phyloP scores from a whole-genome alignment of 2,329 filamentous ascomycete species.

The Fusarium xylarioides region DNA sequence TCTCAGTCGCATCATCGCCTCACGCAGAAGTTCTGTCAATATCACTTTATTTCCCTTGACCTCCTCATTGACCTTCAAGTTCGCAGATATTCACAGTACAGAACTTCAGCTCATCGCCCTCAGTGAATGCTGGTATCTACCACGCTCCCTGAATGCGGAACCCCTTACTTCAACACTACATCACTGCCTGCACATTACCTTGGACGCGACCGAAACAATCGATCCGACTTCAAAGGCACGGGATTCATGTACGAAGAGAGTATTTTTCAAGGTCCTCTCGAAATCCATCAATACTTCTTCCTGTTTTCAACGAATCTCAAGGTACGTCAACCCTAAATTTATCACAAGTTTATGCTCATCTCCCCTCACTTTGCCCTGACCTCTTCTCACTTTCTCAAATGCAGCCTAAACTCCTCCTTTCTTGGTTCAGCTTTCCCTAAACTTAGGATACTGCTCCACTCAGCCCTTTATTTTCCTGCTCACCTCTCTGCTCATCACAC shows the following conservation, averaged over 20 bases:
- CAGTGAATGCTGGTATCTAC: background rate
- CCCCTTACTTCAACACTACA: too few species aligned
- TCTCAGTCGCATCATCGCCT: background rate
- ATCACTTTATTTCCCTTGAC: background rate
- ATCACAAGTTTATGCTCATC: background rate
- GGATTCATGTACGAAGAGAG: background rate
- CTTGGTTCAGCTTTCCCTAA: background rate
- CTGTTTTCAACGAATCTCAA: background rate
- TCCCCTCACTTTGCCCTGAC: background rate
- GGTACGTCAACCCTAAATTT: background rate
- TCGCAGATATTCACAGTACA: background rate
- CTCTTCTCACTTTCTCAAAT: background rate
- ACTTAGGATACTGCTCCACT: background rate
- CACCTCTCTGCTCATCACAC: background rate
- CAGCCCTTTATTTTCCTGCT: background rate
- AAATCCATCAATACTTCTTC: too few species aligned
- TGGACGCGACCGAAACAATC: background rate
- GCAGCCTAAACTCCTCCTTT: background rate
- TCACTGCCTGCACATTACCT: background rate
- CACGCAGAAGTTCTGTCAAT: background rate
- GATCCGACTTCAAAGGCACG: background rate
- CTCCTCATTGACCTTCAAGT: accelerated
- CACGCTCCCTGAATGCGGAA: background rate
- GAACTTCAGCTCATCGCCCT: too few species aligned
- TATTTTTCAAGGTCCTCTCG: background rate